Percentiles rank a stretch among this genome's conserved stretches.
Evolutionary conservation across 2,329 filamentous ascomycete genomes (phyloP).

Genomic region (Calonectria hongkongensis): DNA sequence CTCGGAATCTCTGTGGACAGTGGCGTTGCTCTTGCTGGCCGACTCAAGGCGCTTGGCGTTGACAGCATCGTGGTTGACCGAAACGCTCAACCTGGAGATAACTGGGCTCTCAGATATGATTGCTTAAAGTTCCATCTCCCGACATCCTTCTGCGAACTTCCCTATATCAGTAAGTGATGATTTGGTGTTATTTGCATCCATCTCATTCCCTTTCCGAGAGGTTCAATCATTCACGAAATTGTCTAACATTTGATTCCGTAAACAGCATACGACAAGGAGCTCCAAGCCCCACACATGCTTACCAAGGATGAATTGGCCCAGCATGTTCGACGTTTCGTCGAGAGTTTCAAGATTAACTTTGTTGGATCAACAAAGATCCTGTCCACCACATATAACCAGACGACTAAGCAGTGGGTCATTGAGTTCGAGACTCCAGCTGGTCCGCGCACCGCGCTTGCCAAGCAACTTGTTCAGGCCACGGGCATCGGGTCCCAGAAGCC

Average conservation of each 20-base stretch:
- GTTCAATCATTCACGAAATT: neutral
- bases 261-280: constrained; percentile 38
- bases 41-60: constrained; percentile 42
- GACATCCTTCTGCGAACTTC: constrained; percentile 43
- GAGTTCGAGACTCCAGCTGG: constrained; percentile 14
- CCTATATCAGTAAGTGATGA: constrained; percentile 37
- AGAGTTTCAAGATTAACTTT: constrained; percentile 40
- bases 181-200: neutral
- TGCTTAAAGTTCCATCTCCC: constrained; percentile 45
- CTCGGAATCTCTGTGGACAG: neutral
- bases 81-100: constrained; percentile 39
- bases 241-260: neutral
- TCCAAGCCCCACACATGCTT: constrained; percentile 38
- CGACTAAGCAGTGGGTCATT: constrained; percentile 27
- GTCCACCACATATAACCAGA: constrained; percentile 32
- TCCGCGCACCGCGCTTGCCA: neutral
- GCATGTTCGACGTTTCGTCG: constrained; percentile 36
- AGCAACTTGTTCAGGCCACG: constrained; percentile 43
- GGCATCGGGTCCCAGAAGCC: constrained; percentile 44
- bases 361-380: constrained; percentile 34
- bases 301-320: constrained; percentile 42
- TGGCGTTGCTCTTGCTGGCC: constrained; percentile 32
- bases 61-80: constrained; percentile 42
- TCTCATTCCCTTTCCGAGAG: neutral
- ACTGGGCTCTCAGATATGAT: constrained; percentile 45